These are phyloP conservation scores for Hortaea werneckii DNA, from an alignment of 2,329 filamentous ascomycete species.

Conservation along the genomic window DNA sequence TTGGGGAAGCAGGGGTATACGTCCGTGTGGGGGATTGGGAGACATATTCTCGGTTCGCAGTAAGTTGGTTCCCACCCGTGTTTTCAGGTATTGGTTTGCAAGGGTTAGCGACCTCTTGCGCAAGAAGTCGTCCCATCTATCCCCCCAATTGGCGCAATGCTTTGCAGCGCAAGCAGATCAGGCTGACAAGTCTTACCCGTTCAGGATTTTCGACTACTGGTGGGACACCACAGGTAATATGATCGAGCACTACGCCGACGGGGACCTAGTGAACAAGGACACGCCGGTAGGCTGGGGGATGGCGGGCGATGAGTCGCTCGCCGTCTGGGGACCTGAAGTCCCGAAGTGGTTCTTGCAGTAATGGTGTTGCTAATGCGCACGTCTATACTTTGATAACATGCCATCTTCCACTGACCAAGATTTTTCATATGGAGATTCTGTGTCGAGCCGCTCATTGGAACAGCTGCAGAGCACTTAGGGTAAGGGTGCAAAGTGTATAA, in stretches of 20 bases:
- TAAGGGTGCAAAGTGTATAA: too few relatives aligned
- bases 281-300: slow-evolving; percentile 29
- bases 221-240: slow-evolving; percentile 54
- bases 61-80: neutral
- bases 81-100: too few relatives aligned
- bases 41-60: slow-evolving; percentile 60
- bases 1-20: slow-evolving; percentile 52
- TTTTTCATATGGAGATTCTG: too few relatives aligned
- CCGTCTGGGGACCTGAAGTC: slow-evolving; percentile 24
- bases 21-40: slow-evolving; percentile 60
- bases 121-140: too few relatives aligned
- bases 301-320: slow-evolving; percentile 22
- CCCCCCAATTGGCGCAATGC: too few relatives aligned
- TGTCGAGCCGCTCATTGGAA: too few relatives aligned
- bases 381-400: too few relatives aligned
- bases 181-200: neutral
- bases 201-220: slow-evolving; percentile 59
- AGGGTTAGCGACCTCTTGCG: too few relatives aligned
- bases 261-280: slow-evolving; percentile 53
- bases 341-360: slow-evolving; percentile 20
- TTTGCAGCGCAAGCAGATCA: too few relatives aligned
- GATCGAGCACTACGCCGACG: slow-evolving; percentile 50
- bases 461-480: too few relatives aligned
- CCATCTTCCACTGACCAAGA: too few relatives aligned
- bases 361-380: neutral